Evolutionary conservation across 73 alveolate genomes (phyloP).

Genomic region (Symbiodinium natans): DNA sequence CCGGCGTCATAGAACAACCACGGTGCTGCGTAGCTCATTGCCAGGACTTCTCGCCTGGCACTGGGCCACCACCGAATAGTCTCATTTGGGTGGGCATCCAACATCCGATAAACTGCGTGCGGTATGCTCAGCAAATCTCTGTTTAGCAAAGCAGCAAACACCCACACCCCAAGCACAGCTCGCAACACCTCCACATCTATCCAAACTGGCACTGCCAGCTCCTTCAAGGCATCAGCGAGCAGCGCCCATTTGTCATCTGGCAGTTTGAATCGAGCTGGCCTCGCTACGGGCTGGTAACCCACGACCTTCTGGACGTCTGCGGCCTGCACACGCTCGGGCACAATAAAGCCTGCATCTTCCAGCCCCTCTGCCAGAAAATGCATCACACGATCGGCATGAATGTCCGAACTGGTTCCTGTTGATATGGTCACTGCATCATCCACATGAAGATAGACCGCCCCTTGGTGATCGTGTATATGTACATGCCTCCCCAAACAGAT

Average conservation of each 20-base stretch:
- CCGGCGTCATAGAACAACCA: no score
- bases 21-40: no score
- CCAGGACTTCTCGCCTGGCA: no score
- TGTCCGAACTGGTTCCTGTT: no score
- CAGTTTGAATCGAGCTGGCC: not conserved
- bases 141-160: not conserved
- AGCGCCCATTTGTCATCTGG: not conserved
- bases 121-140: constrained; percentile 3
- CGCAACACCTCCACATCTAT: not conserved
- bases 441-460: constrained; percentile 7
- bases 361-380: not conserved
- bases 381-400: not conserved
- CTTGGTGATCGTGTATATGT: not conserved
- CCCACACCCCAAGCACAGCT: constrained; percentile 6
- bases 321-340: not conserved
- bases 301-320: not conserved
- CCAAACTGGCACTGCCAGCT: not conserved
- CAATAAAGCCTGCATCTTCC: not conserved
- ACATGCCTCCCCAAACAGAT: no score
- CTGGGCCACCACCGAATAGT: no score
- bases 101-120: no score
- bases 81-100: no score
- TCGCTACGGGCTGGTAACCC: not conserved
- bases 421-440: not conserved
- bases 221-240: not conserved